Evolutionary conservation across 2,329 filamentous ascomycete species (phyloP).

Genomic region (Dactylonectria estremocensis): DNA sequence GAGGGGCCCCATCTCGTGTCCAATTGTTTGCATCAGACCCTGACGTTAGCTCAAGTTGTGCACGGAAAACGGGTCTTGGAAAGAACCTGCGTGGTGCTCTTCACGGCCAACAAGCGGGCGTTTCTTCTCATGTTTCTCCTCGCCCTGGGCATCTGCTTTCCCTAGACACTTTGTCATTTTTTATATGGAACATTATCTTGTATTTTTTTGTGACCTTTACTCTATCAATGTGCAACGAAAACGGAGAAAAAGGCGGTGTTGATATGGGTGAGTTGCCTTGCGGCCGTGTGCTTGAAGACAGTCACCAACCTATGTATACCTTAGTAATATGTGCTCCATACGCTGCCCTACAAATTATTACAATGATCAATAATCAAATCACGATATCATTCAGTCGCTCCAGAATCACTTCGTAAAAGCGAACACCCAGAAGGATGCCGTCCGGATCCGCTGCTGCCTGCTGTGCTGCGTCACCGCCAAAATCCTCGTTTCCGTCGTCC

Average conservation of each 20-base stretch:
- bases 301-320: no score
- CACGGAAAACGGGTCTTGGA: neutral
- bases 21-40: neutral
- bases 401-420: conserved; percentile 16
- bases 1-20: neutral
- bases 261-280: no score
- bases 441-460: conserved; percentile 20
- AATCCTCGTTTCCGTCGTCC: conserved; percentile 7
- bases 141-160: neutral
- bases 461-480: conserved; percentile 14
- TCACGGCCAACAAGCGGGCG: neutral
- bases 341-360: no score
- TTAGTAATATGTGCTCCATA: no score
- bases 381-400: conserved; percentile 18
- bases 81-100: neutral
- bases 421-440: conserved; percentile 13
- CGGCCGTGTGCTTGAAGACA: no score
- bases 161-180: no score
- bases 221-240: no score
- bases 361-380: conserved; percentile 7
- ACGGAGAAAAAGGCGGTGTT: no score
- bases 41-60: neutral
- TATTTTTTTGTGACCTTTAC: no score
- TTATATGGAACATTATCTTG: no score
- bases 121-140: neutral